Evolutionary conservation across 352 stramenopile genomes (phyloP).

Genomic region (Globisporangium emineosum): DNA sequence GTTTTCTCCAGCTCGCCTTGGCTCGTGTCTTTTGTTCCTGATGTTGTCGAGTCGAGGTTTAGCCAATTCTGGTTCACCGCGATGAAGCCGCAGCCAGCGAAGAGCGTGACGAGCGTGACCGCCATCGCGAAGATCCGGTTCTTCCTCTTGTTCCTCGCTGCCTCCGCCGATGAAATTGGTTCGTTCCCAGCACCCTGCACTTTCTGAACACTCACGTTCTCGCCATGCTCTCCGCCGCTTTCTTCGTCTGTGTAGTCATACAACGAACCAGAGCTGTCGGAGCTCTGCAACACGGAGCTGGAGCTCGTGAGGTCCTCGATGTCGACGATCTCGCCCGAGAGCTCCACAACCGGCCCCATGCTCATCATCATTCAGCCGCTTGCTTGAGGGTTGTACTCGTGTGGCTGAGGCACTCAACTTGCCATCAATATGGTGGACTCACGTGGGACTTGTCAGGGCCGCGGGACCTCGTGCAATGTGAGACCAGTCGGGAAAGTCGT

Average conservation of each 20-base stretch:
- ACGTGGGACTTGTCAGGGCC: background rate
- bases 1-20: background rate
- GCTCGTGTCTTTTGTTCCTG: background rate
- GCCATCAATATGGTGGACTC: background rate
- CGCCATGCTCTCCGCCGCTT: background rate
- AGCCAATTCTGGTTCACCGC: background rate
- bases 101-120: slow-evolving; percentile 3
- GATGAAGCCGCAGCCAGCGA: slow-evolving; percentile 14
- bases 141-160: background rate
- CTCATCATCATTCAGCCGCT: slow-evolving; percentile 1
- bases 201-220: background rate
- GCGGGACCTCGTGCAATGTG: background rate
- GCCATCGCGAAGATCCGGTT: slow-evolving; percentile 7
- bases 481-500: background rate
- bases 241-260: slow-evolving; percentile 14
- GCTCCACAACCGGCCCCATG: slow-evolving; percentile 14
- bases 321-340: slow-evolving; percentile 16
- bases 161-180: background rate
- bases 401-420: background rate
- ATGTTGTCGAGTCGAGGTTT: background rate
- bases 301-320: slow-evolving; percentile 12
- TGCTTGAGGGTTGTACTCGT: background rate
- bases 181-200: background rate
- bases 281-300: slow-evolving; percentile 16
- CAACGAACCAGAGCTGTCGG: slow-evolving; percentile 7